Base-by-base conservation (phyloP, 208 protist genomes). In the Naegleria lovaniensis region DNA sequence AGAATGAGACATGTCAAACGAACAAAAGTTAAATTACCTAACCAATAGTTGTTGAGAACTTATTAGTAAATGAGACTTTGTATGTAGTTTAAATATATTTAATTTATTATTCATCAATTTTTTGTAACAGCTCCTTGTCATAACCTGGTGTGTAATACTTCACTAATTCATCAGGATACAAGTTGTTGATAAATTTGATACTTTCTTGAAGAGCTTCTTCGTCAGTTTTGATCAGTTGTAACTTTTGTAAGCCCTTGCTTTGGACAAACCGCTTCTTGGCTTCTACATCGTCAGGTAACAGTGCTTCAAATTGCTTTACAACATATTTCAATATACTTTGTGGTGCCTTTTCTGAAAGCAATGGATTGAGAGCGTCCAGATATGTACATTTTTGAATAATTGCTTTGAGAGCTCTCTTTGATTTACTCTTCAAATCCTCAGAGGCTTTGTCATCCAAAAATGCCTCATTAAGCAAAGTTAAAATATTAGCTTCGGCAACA, bases 141-240 rank as follows among this genome's bases (percentile, higher is more conserved):
- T 99, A 99, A 91, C 98, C 96, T 7, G 98, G 98, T 19, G 97
- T 98, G 94, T 99, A 99, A 94, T 99, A 99, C 90, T 97, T 94
- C 22, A 99, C 98, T 92, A 99, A 98, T 93, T 99, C 97, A 1
- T 97, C 97, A 38, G 98, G 98, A 95, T 98, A 99, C 94, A 96
- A 98, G 90, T 95, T 96, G 94, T 99, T 99, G 94, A 99, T 99
- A 89, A 95, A 94, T 90, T 98, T 95, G 89, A 99, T 98, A 90
- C 97, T 97, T 92, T 99, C 98, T 16, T 93, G 91, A 40, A 99
- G 93, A 91, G 98, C 97, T 52, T 96, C 96, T n/a, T 97, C 97
- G 91, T 99, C 97, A 13, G 98, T 94, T 59, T 97, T 94, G 84
- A 99, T 96, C 88, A 98, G 95, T 94, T 99, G 98, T n/a, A 99